Evolutionary conservation across 129 eudicot genomes (phyloP).

Genomic region (Pseudognaphalium luteoalbum): DNA sequence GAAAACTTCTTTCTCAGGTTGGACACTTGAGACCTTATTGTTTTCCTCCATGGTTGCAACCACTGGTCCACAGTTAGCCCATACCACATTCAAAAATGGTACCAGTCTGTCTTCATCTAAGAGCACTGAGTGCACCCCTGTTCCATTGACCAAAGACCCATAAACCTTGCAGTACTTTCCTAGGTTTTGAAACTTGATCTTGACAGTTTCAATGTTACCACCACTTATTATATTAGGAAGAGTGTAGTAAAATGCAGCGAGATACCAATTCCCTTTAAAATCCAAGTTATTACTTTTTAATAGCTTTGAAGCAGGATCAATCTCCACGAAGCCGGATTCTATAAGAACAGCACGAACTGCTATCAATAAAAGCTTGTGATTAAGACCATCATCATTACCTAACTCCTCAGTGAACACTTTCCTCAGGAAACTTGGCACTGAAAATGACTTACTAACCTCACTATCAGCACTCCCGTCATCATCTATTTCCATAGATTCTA

Average conservation of each 20-base stretch:
- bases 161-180: slow-evolving; percentile 64
- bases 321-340: slow-evolving; percentile 72
- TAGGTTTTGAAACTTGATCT: slow-evolving; percentile 61
- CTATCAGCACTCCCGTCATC: slow-evolving; percentile 17
- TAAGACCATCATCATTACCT: slow-evolving; percentile 47
- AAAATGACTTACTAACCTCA: slow-evolving; percentile 47
- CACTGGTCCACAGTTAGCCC: slow-evolving; percentile 63
- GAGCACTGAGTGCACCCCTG: slow-evolving; percentile 42
- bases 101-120: slow-evolving; percentile 56
- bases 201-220: slow-evolving; percentile 25
- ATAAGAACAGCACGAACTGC: slow-evolving; percentile 79
- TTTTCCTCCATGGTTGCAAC: slow-evolving; percentile 27
- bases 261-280: slow-evolving; percentile 46
- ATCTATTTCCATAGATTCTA: slow-evolving; percentile 59
- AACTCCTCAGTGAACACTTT: slow-evolving; percentile 61
- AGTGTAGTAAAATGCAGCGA: slow-evolving; percentile 52
- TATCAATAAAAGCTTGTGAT: slow-evolving; percentile 57
- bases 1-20: slow-evolving; percentile 61
- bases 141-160: slow-evolving; percentile 57
- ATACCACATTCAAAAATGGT: slow-evolving; percentile 58
- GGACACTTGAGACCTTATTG: slow-evolving; percentile 17
- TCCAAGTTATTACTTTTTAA: slow-evolving; percentile 39
- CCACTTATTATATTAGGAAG: slow-evolving; percentile 47
- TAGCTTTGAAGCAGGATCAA: slow-evolving; percentile 36
- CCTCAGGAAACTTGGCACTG: slow-evolving; percentile 75